phyloP scores from a whole-genome alignment of 495 filamentous ascomycete species.

The Aspergillus biplanus region DNA sequence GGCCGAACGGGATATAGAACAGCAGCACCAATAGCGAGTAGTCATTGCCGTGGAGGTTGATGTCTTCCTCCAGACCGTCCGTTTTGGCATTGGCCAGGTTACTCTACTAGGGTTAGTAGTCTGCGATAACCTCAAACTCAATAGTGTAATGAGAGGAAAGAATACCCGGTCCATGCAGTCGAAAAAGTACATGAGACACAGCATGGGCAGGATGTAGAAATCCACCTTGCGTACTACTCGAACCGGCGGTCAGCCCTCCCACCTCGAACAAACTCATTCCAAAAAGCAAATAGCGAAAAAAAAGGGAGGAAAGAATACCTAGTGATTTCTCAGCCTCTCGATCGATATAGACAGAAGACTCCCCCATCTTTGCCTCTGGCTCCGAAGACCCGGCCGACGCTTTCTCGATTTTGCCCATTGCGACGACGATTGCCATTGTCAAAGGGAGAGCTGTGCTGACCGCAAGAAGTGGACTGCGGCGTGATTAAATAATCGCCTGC shows the following conservation, averaged over 20 bases:
- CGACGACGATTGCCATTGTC: background rate
- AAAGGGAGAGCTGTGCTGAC: background rate
- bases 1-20: constrained; percentile 75
- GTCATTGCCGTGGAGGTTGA: constrained; percentile 59
- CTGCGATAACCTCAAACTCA: constrained; percentile 18
- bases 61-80: constrained; percentile 52
- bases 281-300: background rate
- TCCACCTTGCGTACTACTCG: constrained; percentile 33
- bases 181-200: constrained; percentile 60
- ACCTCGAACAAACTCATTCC: too few relatives aligned
- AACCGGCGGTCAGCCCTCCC: constrained; percentile 1
- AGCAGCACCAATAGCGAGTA: constrained; percentile 71
- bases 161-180: constrained; percentile 61
- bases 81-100: constrained; percentile 70
- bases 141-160: too few relatives aligned
- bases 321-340: constrained; percentile 29
- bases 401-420: constrained; percentile 9
- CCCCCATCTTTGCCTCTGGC: constrained; percentile 20
- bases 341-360: constrained; percentile 25
- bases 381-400: constrained; percentile 12
- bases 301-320: constrained; percentile 5
- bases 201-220: constrained; percentile 34
- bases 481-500: background rate
- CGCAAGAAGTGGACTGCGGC: background rate
- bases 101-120: constrained; percentile 38